Evolutionary conservation across 1,284 basidiomycete species (phyloP), one percentile per base, ranked within the genome.

Genomic region (Naganishia sp.): DNA sequence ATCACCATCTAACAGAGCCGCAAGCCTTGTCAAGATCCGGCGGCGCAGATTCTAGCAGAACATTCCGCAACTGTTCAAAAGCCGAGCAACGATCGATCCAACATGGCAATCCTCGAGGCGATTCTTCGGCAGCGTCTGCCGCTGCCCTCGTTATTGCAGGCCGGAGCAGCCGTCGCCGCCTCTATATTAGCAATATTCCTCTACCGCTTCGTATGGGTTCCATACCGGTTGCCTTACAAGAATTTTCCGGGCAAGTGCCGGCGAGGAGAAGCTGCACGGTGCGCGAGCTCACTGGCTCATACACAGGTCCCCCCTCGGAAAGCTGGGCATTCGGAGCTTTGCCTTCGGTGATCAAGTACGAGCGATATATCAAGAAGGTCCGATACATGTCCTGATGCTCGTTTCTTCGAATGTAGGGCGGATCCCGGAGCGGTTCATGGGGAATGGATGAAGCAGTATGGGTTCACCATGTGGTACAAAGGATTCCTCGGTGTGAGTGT

Each of bases 231-330:
- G 33, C 50, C 73, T 9, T 75, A 66, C 64, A 67, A 61, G 16
- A 73, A 75, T 55, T 59, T 75, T 16, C 65, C 52, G 44, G 73
- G 73, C 72, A 33, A 61, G 71, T 68, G 54, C 21, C 25, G 31
- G n/a, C 43, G 21, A 10, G 42, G 15, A 11, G 50, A 42, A 25
- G 18, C 25, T 9, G 44, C 33, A 9, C 21, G 7, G 21, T n/a
- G 13, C 10, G 44, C 44, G 21, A 45, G 16, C 46, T 56, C 36
- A 61, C 23, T 18, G 18, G 55, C 6, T 55, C 65, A 11, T 65
- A 55, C 63, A 55, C n/a, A 49, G 75, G 63, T 21, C 63, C 63
- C 5, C 52, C 31, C 4, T 56, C 55, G 13, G 46, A 65, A 21
- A 65, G 55, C 18, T 57, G 54, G 53, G 18, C 56, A 39, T 57